These are phyloP conservation scores for Naganishia antarctica DNA, from an alignment of 768 basidiomycete species.

Conservation along the genomic window DNA sequence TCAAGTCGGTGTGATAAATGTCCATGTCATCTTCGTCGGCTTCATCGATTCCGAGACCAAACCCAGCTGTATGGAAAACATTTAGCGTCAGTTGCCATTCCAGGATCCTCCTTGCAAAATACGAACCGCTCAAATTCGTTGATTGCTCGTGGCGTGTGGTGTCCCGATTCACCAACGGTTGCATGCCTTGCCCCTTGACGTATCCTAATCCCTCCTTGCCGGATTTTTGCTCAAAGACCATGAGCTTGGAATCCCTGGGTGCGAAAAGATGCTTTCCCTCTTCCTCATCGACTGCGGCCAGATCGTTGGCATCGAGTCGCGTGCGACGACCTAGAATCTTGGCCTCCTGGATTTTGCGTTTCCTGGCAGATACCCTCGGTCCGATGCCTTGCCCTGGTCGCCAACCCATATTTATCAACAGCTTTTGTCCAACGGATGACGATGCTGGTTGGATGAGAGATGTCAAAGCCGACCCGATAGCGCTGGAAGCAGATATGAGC, in stretches of 20 bases:
- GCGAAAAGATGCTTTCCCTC: constrained; percentile 82
- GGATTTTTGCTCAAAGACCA: constrained; percentile 64
- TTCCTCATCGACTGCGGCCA: constrained; percentile 61
- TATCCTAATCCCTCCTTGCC: constrained; percentile 79
- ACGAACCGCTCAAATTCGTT: constrained; percentile 3
- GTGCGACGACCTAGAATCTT: constrained; percentile 48
- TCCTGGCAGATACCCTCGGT: constrained; percentile 71
- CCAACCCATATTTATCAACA: constrained; percentile 96
- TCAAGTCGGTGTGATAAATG: constrained; percentile 59
- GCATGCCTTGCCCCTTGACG: constrained; percentile 47
- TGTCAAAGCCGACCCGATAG: constrained; percentile 52
- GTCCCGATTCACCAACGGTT: not conserved
- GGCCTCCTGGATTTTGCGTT: constrained; percentile 67
- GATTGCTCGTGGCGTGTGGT: not conserved
- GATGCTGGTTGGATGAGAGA: constrained; percentile 67
- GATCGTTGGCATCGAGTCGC: constrained; percentile 42
- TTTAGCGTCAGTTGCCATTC: not conserved
- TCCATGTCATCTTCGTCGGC: constrained; percentile 90
- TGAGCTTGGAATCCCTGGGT: constrained; percentile 67
- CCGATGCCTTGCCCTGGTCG: constrained; percentile 86
- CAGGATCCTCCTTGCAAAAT: too few species aligned
- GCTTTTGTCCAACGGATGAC: constrained; percentile 74
- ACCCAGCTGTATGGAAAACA: constrained; percentile 60
- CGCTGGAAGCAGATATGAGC: constrained; percentile 50
- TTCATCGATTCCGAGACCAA: constrained; percentile 86